Evolutionary conservation across 805 yeast genomes (phyloP), one percentile per base, ranked within the genome.

Genomic region (Yarrowia porcina): DNA sequence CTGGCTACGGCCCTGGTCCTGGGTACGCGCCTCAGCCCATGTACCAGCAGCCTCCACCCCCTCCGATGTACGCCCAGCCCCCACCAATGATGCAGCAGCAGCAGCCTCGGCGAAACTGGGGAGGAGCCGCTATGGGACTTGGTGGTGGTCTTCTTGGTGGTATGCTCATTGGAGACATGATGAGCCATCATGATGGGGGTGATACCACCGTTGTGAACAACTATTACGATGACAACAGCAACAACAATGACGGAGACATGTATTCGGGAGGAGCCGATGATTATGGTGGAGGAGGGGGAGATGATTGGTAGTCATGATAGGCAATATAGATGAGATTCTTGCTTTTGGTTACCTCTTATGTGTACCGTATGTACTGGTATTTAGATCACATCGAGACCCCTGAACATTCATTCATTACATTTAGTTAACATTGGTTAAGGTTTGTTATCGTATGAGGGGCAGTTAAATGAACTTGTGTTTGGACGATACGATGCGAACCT

Each of bases 101-200:
- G 56, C 75, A 67, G 27, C 78, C 72, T 32, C 76, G 63, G 72
- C 72, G 64, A 69, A 74, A 36, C 50, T 73, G 77, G 65, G 75
- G 77, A 15, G 70, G 69, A 64, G 81, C 80, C 49, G 69, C 81
- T 64, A 66, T 79, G 8, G 82, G 80, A 38, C 78, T 79, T 2
- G 86, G 86, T 61, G 80, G 84, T 17, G 90, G 90, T 73, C 71
- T 85, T 62, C 69, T 85, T 9, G 89, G 89, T 63, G 89, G 89
- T 47, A 73, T 81, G 73, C 67, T 84, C 65, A 68, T 84, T 49
- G 81, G 75, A 79, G 41, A 81, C 82, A 67, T 84, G 66, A 68
- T 84, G 45, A 81, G 75, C 78, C 36, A 80, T 81, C 47, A 67
- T 83, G 65, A 71, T 72, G 45, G 71, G 71, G 44, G 71, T 62